Evolutionary conservation across 2,329 filamentous ascomycete genomes (phyloP).

Genomic region (Amauroascus niger): DNA sequence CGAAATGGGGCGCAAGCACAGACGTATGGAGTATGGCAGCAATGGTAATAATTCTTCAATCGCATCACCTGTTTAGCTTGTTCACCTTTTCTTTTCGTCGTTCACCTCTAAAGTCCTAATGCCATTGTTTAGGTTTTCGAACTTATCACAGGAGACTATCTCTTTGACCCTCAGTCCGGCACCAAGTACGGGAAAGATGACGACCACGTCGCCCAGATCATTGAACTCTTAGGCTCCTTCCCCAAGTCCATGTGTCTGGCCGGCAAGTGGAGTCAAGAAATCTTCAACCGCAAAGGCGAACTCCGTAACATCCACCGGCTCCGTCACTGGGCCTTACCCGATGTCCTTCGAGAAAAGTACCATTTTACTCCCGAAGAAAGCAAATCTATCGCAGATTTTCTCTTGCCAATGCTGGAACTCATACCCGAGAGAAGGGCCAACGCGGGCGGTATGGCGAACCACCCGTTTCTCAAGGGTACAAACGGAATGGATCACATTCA

Average conservation of each 20-base stretch:
- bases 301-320: conserved; percentile 93
- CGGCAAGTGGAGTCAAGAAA: conserved; percentile 96
- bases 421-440: conserved; percentile 83
- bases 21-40: conserved; percentile 99
- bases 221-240: conserved; percentile 87
- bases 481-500: conserved; percentile 76
- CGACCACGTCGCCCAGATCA: conserved; percentile 98
- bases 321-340: conserved; percentile 87
- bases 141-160: conserved; percentile 93
- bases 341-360: conserved; percentile 92
- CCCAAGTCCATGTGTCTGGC: conserved; percentile 84
- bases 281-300: conserved; percentile 96
- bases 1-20: conserved; percentile 98
- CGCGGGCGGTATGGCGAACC: conserved; percentile 86
- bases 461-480: conserved; percentile 72
- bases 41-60: conserved; percentile 57
- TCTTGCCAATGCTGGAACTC: conserved; percentile 84
- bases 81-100: not conserved
- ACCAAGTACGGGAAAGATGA: conserved; percentile 99
- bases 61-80: not conserved
- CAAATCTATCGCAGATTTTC: conserved; percentile 68
- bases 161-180: conserved; percentile 95
- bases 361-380: conserved; percentile 81
- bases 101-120: conserved; percentile 8
- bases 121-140: conserved; percentile 65